These are phyloP conservation scores for Skeletonema costatum DNA, from an alignment of 108 stramenopile genomes.

Conservation along the genomic window DNA sequence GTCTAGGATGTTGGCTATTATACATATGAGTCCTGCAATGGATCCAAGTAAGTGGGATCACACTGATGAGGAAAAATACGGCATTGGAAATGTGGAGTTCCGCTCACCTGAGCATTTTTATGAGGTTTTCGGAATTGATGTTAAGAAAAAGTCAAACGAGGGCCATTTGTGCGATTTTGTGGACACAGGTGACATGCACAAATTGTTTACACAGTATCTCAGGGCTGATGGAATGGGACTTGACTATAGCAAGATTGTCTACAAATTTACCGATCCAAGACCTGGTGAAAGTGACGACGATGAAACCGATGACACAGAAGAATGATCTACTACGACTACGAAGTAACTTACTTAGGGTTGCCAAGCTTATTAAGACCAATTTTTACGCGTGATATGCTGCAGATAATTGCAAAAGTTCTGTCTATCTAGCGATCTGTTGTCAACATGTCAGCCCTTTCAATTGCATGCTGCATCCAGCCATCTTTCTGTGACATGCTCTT, in stretches of 20 bases:
- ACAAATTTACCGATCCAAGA: slow-evolving; percentile 37
- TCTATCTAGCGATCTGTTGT: slow-evolving; percentile 59
- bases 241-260: slow-evolving; percentile 72
- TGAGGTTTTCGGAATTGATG: slow-evolving; percentile 82
- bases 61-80: slow-evolving; percentile 73
- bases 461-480: slow-evolving; percentile 79
- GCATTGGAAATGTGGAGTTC: slow-evolving; percentile 65
- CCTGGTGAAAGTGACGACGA: neutral
- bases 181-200: slow-evolving; percentile 71
- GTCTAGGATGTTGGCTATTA: slow-evolving; percentile 80
- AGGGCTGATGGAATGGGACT: slow-evolving; percentile 87
- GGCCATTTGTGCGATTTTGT: slow-evolving; percentile 82
- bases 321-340: neutral
- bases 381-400: neutral
- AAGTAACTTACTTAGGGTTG: neutral
- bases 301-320: neutral
- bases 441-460: slow-evolving; percentile 65
- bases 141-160: slow-evolving; percentile 62
- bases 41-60: slow-evolving; percentile 52
- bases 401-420: neutral
- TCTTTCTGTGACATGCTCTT: slow-evolving; percentile 81
- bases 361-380: neutral
- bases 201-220: slow-evolving; percentile 49
- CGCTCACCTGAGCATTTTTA: slow-evolving; percentile 84
- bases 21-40: slow-evolving; percentile 89